A percentile compares a stretch with the other conserved stretches of the same genome.
Evolutionary conservation across 495 filamentous ascomycete genomes (phyloP).

Genomic region (Lepraria neglecta): DNA sequence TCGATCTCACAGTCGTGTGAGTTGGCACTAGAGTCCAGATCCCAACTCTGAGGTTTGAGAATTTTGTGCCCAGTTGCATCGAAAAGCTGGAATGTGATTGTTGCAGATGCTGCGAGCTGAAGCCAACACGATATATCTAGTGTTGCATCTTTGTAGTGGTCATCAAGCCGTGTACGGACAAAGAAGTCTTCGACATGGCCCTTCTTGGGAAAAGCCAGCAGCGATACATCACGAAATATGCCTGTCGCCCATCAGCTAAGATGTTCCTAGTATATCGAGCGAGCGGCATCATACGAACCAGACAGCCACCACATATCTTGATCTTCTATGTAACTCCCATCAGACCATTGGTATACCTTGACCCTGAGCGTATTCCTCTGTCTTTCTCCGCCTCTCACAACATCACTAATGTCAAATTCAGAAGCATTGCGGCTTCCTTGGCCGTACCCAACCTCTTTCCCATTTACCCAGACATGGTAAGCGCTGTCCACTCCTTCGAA

Average conservation of each 20-base stretch:
- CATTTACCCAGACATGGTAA: constrained; percentile 60
- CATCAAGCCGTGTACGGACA: constrained; percentile 49
- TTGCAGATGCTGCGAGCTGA: constrained; percentile 25
- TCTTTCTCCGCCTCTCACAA: constrained; percentile 32
- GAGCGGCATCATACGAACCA: constrained; percentile 32
- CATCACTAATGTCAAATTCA: constrained; percentile 53
- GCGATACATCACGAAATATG: constrained; percentile 62
- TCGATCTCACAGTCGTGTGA: constrained; percentile 34
- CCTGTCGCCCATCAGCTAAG: constrained; percentile 34
- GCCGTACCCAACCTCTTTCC: constrained; percentile 53
- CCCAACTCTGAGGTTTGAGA: constrained; percentile 1
- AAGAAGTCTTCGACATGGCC: constrained; percentile 54
- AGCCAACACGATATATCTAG: constrained; percentile 44
- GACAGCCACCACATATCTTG: constrained; percentile 56
- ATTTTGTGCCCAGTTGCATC: constrained; percentile 18
- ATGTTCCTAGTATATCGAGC: constrained; percentile 42
- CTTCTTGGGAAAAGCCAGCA: constrained; percentile 48
- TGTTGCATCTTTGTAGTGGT: constrained; percentile 46
- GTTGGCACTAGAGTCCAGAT: constrained; percentile 18
- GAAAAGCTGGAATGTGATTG: constrained; percentile 34
- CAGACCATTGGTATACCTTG: constrained; percentile 56
- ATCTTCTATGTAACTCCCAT: constrained; percentile 61
- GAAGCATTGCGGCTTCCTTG: constrained; percentile 59
- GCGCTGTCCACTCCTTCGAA: constrained; percentile 65
- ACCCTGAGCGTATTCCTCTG: constrained; percentile 47